Percentiles rank a stretch among this genome's conserved stretches.
phyloP scores from a whole-genome alignment of 139 green algal genomes.

The Penium margaritaceum region DNA sequence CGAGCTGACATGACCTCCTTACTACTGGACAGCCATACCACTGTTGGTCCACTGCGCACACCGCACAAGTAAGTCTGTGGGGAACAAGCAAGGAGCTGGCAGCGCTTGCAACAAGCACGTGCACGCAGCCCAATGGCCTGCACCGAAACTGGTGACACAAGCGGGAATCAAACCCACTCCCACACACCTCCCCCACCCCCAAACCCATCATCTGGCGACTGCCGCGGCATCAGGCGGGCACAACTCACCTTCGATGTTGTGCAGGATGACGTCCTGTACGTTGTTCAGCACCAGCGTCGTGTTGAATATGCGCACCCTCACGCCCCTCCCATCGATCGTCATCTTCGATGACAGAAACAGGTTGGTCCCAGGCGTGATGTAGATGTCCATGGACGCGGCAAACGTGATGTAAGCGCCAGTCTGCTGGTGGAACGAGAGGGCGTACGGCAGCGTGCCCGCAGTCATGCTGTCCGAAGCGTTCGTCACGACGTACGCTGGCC shows the following conservation, averaged over 20 bases:
- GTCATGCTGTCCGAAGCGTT: constrained; percentile 5
- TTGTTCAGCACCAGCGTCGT: constrained; percentile 2
- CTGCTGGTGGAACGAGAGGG: constrained; percentile 3
- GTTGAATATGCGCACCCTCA: not conserved
- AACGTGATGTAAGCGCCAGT: constrained; percentile 1
- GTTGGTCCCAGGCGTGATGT: not conserved
- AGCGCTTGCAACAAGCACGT: too few species aligned
- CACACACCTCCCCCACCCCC: too few species aligned
- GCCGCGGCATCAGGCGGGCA: too few species aligned
- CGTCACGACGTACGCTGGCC: not conserved
- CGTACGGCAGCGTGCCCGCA: not conserved
- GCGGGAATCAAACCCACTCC: too few species aligned
- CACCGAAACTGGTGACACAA: too few species aligned
- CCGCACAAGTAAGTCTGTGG: too few species aligned
- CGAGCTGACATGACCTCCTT: too few species aligned
- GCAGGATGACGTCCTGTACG: not conserved
- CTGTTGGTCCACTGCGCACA: too few species aligned
- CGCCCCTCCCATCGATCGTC: not conserved
- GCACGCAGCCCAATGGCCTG: too few species aligned
- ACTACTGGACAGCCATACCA: too few species aligned
- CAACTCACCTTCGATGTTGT: constrained; percentile 9
- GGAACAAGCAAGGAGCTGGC: too few species aligned
- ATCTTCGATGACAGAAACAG: constrained; percentile 2
- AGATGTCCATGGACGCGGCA: not conserved
- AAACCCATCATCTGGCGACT: too few species aligned